Conservation (phyloP, 202 grass and related monocot species). For the Musa balbisiana region DNA sequence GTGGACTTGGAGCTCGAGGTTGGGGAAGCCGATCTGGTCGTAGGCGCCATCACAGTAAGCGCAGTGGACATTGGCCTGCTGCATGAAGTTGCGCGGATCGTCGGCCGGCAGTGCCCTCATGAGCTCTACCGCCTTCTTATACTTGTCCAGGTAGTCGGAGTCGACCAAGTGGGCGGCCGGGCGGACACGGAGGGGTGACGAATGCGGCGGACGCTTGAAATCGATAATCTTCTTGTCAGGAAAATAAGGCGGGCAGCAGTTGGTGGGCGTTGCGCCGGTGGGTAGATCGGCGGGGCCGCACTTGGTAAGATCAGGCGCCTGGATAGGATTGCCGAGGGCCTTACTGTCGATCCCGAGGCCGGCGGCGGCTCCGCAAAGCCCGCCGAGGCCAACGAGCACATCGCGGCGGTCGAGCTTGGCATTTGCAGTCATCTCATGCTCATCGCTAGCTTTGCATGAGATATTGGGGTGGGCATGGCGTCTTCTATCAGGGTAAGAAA, state of each 20-base stretch:
- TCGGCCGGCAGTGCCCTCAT: neutral
- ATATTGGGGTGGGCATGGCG: no score
- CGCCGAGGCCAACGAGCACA: neutral
- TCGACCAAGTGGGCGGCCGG: neutral
- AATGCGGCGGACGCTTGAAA: neutral
- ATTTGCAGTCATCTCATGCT: no score
- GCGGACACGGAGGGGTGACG: neutral
- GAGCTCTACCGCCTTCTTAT: neutral
- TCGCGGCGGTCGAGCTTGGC: neutral
- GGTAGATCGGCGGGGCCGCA: neutral
- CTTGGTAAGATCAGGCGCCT: neutral
- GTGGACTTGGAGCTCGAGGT: neutral
- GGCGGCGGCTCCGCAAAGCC: neutral
- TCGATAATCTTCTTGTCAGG: neutral
- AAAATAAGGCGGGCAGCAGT: conserved; percentile 37
- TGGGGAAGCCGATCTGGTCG: neutral
- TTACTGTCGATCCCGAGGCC: neutral
- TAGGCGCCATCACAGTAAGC: neutral
- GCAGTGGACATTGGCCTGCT: conserved; percentile 2
- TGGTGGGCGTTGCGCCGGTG: neutral
- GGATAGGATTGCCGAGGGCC: neutral
- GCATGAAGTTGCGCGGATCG: neutral
- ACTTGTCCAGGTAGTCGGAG: neutral
- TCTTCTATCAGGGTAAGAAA: no score
- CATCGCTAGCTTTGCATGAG: no score